Base-by-base conservation (phyloP, 768 basidiomycete species). In the Kwoniella mangroviensis region DNA sequence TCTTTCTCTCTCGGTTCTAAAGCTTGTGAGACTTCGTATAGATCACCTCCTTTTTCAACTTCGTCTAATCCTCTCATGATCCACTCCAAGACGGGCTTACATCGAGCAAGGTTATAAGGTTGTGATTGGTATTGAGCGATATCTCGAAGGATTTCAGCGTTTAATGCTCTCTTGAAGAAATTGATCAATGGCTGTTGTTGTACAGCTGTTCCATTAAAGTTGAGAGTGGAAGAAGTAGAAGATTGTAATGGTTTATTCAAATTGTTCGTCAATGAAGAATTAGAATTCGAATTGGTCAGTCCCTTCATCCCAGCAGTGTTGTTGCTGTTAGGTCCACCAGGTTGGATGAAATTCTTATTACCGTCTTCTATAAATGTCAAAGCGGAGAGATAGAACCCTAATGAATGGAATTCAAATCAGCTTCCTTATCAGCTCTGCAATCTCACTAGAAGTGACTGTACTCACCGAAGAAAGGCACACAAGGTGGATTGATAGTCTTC, bases 281-380 rank as follows among this genome's bases (percentile, higher is more conserved):
- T 42, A 6, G 77, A 77, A 13, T 62, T 59, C 41, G 77, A 75
- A 24, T 56, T 75, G 12, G 74, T 21, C 61, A 75, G 63, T 11
- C 75, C 72, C n/a, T 62, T 49, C 2, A 54, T 61, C 2, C 63
- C 45, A 11, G 26, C 49, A 5, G 40, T 15, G 3, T 13, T 55
- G 17, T 40, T 15, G 3, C 53, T 55, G 7, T 45, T 43, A 4
- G 41, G 45, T 4, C 45, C 61, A 11, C 53, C 54, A 42, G 68
- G 62, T 28, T 63, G 61, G 9, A 97, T 85, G 74, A 87, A 89
- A 85, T 98, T 93, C 61, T 91, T 90, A 79, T 93, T 94, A 10
- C 96, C 97, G 75, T 98, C 97, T 84, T 97, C 93, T 81, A 97
- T 96, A 84, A 98, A 98, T n/a, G 94, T 95, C 71, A 98, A 86